A percentile compares a stretch with the other conserved stretches of the same genome.
These are phyloP conservation scores for Tulasnella sp. DNA, from an alignment of 768 basidiomycete genomes.

Conservation along the genomic window DNA sequence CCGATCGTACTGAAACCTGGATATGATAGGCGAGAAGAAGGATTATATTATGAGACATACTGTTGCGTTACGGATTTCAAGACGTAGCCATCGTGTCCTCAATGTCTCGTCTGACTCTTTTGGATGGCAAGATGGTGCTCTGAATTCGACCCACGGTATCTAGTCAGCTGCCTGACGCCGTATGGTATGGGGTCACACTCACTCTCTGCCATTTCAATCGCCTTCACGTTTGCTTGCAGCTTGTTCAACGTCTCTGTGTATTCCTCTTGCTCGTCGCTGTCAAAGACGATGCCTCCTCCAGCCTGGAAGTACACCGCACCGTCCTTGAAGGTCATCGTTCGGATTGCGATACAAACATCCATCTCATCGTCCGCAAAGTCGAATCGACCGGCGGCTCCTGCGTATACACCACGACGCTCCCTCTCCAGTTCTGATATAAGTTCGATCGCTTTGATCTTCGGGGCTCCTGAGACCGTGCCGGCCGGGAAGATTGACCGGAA, in stretches of 20 bases:
- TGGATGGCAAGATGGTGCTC: too few species aligned
- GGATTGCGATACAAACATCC: constrained; percentile 98
- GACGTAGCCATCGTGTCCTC: too few species aligned
- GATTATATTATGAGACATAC: too few species aligned
- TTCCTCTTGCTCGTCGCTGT: constrained; percentile 96
- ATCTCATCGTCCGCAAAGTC: constrained; percentile 91
- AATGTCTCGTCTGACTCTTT: too few species aligned
- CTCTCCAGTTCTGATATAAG: constrained; percentile 77
- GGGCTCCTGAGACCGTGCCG: constrained; percentile 96
- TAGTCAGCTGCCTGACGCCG: too few species aligned
- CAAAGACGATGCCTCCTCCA: constrained; percentile 93
- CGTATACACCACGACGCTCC: constrained; percentile 88
- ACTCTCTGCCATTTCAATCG: constrained; percentile 84
- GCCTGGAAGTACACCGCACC: constrained; percentile 88
- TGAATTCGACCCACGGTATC: too few species aligned
- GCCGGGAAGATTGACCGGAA: constrained; percentile 99
- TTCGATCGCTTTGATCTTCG: constrained; percentile 97
- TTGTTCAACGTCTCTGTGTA: constrained; percentile 95
- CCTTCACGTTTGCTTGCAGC: constrained; percentile 71
- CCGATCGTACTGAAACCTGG: too few species aligned
- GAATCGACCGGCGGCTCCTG: constrained; percentile 95
- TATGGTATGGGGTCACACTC: constrained; percentile 26
- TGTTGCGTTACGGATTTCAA: too few species aligned
- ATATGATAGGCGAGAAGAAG: too few species aligned
- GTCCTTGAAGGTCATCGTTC: constrained; percentile 95